Conservation (phyloP, 2,329 filamentous ascomycete genomes). For the Apiospora hydei region DNA sequence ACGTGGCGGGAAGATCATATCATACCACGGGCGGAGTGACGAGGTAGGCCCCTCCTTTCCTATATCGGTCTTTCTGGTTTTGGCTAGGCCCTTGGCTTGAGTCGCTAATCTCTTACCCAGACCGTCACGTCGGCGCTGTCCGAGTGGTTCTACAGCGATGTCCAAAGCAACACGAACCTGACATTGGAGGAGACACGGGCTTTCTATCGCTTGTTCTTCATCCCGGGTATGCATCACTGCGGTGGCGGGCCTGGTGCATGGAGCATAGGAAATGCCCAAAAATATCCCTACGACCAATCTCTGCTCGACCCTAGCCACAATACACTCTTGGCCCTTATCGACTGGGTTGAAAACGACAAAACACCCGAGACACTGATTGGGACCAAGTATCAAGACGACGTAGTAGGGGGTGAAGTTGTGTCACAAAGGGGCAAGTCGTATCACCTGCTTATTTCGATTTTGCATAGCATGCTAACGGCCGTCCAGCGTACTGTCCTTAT, state of each 20-base stretch:
- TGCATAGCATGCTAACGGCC: neutral
- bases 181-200: conserved; percentile 33
- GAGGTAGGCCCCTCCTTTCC: conserved; percentile 25
- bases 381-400: conserved; percentile 31
- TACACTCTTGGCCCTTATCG: conserved; percentile 28
- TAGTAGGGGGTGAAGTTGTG: conserved; percentile 26
- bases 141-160: conserved; percentile 27
- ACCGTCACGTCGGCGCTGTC: conserved; percentile 30
- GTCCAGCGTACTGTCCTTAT: conserved; percentile 29
- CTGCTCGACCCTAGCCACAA: conserved; percentile 30
- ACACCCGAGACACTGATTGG: conserved; percentile 29
- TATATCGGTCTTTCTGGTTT: neutral
- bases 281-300: conserved; percentile 28
- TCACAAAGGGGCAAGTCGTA: conserved; percentile 31
- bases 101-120: conserved; percentile 15
- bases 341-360: conserved; percentile 30
- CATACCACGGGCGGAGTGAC: conserved; percentile 33
- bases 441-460: neutral
- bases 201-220: conserved; percentile 39
- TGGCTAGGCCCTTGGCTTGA: neutral
- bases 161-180: conserved; percentile 29
- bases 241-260: conserved; percentile 28
- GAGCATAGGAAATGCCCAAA: conserved; percentile 28
- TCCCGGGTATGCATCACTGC: conserved; percentile 33
- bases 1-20: conserved; percentile 30